phyloP scores from a whole-genome alignment of 176 grass and related monocot genomes.

The Carex parvula region DNA sequence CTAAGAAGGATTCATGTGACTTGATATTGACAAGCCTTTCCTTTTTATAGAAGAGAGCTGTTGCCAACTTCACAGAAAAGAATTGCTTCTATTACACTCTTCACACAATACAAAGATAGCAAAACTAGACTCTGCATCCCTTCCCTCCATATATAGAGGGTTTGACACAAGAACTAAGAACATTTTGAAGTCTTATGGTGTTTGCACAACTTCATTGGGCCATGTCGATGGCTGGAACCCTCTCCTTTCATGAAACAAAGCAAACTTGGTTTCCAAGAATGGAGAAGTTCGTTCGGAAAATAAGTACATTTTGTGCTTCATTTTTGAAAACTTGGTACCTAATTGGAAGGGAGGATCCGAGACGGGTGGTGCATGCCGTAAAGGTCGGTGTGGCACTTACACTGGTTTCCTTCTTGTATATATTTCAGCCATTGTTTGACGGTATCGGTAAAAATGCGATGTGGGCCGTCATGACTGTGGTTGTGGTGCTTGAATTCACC shows the following conservation, averaged over 20 bases:
- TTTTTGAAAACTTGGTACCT: slow-evolving; percentile 42
- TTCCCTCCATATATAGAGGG: background rate
- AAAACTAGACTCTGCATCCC: background rate
- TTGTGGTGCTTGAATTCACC: slow-evolving; percentile 91
- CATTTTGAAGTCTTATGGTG: slow-evolving; percentile 5
- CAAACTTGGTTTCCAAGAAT: background rate
- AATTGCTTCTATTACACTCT: background rate
- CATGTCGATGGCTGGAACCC: slow-evolving; percentile 35
- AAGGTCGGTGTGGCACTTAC: slow-evolving; percentile 73
- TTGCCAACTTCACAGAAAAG: slow-evolving; percentile 11
- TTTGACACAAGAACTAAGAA: background rate
- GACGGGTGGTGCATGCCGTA: slow-evolving; percentile 65
- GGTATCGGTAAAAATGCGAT: slow-evolving; percentile 78
- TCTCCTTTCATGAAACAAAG: slow-evolving; percentile 20
- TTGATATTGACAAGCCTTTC: slow-evolving; percentile 3
- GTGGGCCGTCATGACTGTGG: slow-evolving; percentile 98
- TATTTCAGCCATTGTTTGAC: slow-evolving; percentile 72
- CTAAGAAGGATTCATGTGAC: slow-evolving; percentile 17
- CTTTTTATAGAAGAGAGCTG: slow-evolving; percentile 8
- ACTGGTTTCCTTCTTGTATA: slow-evolving; percentile 72
- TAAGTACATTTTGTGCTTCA: slow-evolving; percentile 32
- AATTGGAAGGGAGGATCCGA: slow-evolving; percentile 69
- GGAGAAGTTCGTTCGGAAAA: slow-evolving; percentile 33
- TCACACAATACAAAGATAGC: background rate
- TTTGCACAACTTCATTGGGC: background rate